These are phyloP conservation scores for Yamadazyma blattariae DNA, from an alignment of 1,139 yeast genomes.

Conservation along the genomic window DNA sequence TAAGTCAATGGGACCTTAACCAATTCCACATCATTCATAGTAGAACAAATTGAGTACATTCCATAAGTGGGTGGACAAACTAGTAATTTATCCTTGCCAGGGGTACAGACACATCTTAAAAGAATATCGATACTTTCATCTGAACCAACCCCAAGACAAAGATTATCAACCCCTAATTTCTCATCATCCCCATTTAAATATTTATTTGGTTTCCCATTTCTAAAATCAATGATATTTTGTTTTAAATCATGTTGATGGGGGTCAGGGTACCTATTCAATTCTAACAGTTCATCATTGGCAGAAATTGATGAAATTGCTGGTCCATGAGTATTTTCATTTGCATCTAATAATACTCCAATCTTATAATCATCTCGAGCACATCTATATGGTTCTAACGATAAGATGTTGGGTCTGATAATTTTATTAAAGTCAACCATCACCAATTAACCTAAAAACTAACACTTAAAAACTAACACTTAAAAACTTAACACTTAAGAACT, in stretches of 20 bases:
- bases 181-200: conserved; percentile 15
- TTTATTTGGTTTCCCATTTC: conserved; percentile 51
- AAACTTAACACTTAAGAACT: too few species aligned
- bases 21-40: conserved; percentile 79
- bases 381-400: conserved; percentile 79
- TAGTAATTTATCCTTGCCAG: conserved; percentile 77
- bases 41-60: conserved; percentile 91
- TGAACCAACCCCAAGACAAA: conserved; percentile 95
- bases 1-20: conserved; percentile 64
- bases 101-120: conserved; percentile 80
- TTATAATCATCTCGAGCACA: conserved; percentile 95
- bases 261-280: conserved; percentile 90
- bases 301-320: conserved; percentile 53
- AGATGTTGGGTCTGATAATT: conserved; percentile 80
- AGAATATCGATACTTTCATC: conserved; percentile 93
- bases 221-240: conserved; percentile 62
- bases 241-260: conserved; percentile 90
- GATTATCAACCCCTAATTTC: conserved; percentile 57
- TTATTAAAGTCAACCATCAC: conserved; percentile 42
- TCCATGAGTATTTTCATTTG: conserved; percentile 95
- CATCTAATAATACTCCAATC: conserved; percentile 85
- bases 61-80: conserved; percentile 97
- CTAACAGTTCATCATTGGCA: conserved; percentile 30
- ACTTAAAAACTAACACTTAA: too few species aligned
- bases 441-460: too few species aligned